These are phyloP conservation scores for Penicillium sp. DNA, from an alignment of 2,329 filamentous ascomycete species.

Conservation along the genomic window DNA sequence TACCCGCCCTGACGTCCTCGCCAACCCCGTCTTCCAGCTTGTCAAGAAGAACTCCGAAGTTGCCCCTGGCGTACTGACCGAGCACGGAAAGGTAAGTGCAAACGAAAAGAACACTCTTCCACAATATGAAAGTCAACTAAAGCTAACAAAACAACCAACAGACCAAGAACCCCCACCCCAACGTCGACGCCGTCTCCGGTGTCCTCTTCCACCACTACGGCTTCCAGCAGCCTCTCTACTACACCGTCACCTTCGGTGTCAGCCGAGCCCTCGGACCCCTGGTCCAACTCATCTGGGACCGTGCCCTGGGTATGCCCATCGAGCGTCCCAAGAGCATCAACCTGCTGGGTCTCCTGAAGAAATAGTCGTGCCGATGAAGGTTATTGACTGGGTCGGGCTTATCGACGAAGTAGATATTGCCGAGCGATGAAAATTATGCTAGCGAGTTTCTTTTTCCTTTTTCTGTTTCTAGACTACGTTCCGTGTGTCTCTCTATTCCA, in stretches of 20 bases:
- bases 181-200: constrained; percentile 91
- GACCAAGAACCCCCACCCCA: constrained; percentile 97
- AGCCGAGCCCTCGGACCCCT: constrained; percentile 79
- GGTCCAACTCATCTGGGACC: constrained; percentile 94
- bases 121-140: too few relatives aligned
- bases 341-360: constrained; percentile 78
- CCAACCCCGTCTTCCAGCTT: constrained; percentile 88
- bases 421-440: constrained; percentile 17
- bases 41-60: constrained; percentile 93
- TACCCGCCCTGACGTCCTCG: constrained; percentile 79
- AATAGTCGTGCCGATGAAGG: constrained; percentile 20
- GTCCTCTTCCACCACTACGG: constrained; percentile 98
- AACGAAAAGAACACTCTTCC: too few relatives aligned
- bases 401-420: neutral
- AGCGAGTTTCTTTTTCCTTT: constrained; percentile 9
- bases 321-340: constrained; percentile 98
- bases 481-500: too few relatives aligned
- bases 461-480: constrained; percentile 4
- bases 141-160: constrained; percentile 25
- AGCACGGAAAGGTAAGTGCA: constrained; percentile 84
- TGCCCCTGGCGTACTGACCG: constrained; percentile 83
- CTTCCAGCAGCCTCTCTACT: constrained; percentile 96
- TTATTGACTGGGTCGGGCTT: neutral
- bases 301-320: constrained; percentile 89
- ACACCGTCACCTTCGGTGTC: constrained; percentile 73